Evolutionary conservation across 768 basidiomycete species (phyloP).

Genomic region (Boletus sp.): DNA sequence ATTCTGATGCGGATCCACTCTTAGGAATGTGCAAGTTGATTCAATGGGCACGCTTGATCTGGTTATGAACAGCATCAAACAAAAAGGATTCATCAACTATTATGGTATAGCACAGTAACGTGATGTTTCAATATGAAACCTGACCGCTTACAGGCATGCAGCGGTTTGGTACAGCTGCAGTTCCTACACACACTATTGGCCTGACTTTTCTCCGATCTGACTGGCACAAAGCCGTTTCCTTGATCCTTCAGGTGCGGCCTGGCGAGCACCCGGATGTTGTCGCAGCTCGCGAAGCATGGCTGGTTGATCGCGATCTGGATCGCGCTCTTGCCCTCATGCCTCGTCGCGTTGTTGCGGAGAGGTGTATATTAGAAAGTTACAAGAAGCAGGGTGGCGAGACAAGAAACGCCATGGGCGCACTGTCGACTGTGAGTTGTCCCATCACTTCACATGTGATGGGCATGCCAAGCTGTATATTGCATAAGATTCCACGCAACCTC

Average conservation of each 20-base stretch:
- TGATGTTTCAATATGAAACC: neutral
- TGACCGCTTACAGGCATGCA: slow-evolving; percentile 78
- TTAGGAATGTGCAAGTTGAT: slow-evolving; percentile 82
- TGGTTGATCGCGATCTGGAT: slow-evolving; percentile 77
- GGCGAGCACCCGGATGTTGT: slow-evolving; percentile 94
- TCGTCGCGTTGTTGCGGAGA: slow-evolving; percentile 88
- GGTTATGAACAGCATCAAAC: slow-evolving; percentile 74
- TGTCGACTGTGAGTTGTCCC: slow-evolving; percentile 63
- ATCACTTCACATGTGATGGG: neutral
- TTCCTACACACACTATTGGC: slow-evolving; percentile 94
- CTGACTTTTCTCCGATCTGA: slow-evolving; percentile 85
- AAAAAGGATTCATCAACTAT: slow-evolving; percentile 94
- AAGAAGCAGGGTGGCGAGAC: slow-evolving; percentile 76
- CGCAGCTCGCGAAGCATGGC: slow-evolving; percentile 82
- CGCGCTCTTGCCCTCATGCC: slow-evolving; percentile 87
- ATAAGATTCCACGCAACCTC: slow-evolving; percentile 92
- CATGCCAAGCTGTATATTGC: slow-evolving; percentile 2
- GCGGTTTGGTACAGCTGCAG: slow-evolving; percentile 94
- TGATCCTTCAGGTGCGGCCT: slow-evolving; percentile 79
- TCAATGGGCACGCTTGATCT: slow-evolving; percentile 69
- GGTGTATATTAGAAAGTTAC: slow-evolving; percentile 88
- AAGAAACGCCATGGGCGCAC: slow-evolving; percentile 81
- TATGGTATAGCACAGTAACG: slow-evolving; percentile 58
- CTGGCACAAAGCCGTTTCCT: slow-evolving; percentile 83
- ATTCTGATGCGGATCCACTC: slow-evolving; percentile 1